Evolutionary conservation across 2,329 filamentous ascomycete species (phyloP).

Genomic region (Emericellopsis cladophorae): DNA sequence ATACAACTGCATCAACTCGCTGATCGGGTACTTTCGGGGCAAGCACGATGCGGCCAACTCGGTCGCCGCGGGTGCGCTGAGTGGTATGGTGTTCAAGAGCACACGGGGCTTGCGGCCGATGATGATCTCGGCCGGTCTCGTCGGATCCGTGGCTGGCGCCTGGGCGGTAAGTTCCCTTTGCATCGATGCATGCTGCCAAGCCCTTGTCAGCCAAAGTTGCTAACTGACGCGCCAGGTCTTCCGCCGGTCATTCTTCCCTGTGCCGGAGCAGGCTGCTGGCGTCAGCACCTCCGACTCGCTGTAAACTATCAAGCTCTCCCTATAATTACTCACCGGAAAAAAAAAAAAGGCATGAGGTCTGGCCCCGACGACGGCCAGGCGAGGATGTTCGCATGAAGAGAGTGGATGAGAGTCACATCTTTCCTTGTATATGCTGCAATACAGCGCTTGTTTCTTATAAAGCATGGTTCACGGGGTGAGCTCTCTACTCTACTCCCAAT

Average conservation of each 20-base stretch:
- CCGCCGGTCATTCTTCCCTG: slow-evolving; percentile 28
- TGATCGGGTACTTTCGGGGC: slow-evolving; percentile 64
- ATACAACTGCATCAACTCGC: slow-evolving; percentile 88
- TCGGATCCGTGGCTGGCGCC: slow-evolving; percentile 69
- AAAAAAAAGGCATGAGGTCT: neutral
- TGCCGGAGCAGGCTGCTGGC: slow-evolving; percentile 14
- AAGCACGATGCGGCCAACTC: slow-evolving; percentile 89
- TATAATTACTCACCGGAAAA: neutral
- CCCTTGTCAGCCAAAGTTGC: neutral
- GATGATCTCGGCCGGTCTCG: slow-evolving; percentile 86
- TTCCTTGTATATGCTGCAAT: slow-evolving; percentile 1
- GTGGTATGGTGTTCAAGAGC: slow-evolving; percentile 93
- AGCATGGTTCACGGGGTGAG: neutral
- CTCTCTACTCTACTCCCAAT: slow-evolving; percentile 4
- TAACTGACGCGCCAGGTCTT: slow-evolving; percentile 14
- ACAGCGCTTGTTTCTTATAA: neutral
- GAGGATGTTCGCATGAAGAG: neutral
- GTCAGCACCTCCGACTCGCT: slow-evolving; percentile 4
- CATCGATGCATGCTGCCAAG: neutral
- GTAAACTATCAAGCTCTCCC: slow-evolving; percentile 1
- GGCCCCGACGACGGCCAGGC: neutral
- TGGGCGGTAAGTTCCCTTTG: slow-evolving; percentile 68
- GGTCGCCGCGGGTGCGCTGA: slow-evolving; percentile 70
- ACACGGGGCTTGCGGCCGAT: slow-evolving; percentile 82
- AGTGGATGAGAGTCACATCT: neutral